These are phyloP conservation scores for Diaporthe batatas DNA, from an alignment of 2,329 filamentous ascomycete species.

Conservation along the genomic window DNA sequence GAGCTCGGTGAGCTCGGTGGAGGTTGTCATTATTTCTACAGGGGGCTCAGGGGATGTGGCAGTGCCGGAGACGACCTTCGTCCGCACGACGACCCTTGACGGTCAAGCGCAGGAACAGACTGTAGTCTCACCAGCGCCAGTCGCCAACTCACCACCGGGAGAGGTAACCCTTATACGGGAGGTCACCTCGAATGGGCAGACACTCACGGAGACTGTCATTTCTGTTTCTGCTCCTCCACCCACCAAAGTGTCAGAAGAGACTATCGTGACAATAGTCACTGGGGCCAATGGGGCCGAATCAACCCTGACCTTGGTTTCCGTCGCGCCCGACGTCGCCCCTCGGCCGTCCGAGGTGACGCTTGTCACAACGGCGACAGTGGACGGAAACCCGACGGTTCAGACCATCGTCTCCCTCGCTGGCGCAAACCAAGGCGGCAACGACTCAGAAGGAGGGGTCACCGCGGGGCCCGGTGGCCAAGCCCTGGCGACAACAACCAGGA, in stretches of 20 bases:
- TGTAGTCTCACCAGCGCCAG: not conserved
- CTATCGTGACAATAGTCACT: not conserved
- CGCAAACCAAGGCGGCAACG: not conserved
- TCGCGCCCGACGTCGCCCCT: not conserved
- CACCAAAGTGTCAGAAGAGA: not conserved
- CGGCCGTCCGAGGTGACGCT: not conserved
- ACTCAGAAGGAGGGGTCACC: not conserved
- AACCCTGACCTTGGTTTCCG: not conserved
- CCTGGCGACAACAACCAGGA: not conserved
- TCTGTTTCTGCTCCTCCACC: not conserved
- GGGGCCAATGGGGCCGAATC: not conserved
- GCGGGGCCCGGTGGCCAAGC: not conserved
- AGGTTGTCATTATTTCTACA: not conserved
- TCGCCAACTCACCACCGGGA: not conserved
- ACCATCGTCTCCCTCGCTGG: not conserved
- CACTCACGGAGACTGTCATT: slow-evolving; percentile 7
- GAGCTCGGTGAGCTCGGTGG: not conserved
- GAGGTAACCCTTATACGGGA: slow-evolving; percentile 10
- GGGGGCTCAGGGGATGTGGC: not conserved
- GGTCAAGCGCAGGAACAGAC: slow-evolving; percentile 21
- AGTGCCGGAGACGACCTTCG: slow-evolving; percentile 1
- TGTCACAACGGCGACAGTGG: not conserved
- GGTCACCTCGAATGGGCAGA: slow-evolving; percentile 10
- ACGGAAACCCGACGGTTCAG: not conserved
- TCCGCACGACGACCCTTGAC: not conserved